Evolutionary conservation across 1,284 basidiomycete genomes (phyloP), one percentile per base, ranked within the genome.

Genomic region (Heterobasidion irregulare): DNA sequence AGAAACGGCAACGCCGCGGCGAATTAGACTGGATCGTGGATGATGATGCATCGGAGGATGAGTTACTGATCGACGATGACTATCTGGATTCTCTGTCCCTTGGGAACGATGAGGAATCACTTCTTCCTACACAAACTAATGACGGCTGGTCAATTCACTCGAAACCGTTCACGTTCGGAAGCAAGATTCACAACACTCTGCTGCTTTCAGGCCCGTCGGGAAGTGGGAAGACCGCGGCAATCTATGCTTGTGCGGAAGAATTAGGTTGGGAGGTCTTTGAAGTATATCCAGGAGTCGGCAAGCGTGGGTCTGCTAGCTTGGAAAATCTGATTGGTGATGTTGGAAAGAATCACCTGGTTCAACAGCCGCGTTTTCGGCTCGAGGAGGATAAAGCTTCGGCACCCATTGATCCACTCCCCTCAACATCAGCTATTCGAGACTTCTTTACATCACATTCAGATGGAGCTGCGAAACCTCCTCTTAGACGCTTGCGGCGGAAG

Each of bases 231-330:
- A 94, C 94, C 4, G 88, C 93, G 0, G 84, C 93, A 6, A 87
- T 98, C 0, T 92, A 97, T 66, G 94, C 95, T 0, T 95, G 94
- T 60, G 93, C 95, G 2, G 81, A 87, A 47, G 93, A 98, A 69
- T 78, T 99, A 18, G 93, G 89, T 5, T 99, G 91, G 88, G 92
- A 97, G 53, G 85, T 99, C 10, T 98, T 99, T 65, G 97, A 99
- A 69, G 92, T 99, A 8, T 92, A 94, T 70, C 90, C 97, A n/a
- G 97, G 97, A 4, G 86, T 95, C 57, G 92, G 92, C 26, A 89
- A 82, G 64, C 82, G 97, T 19, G 90, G 83, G 47, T 92, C 89
- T 2, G 77, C 84, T 38, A 91, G 85, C 59, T 72, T 99, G 56
- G 82, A 89, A 54, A 76, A 79, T 53, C 79, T 96, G 57, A 84